phyloP scores from a whole-genome alignment of 2,329 filamentous ascomycete species.

The Ceratocystis lukuohia region DNA sequence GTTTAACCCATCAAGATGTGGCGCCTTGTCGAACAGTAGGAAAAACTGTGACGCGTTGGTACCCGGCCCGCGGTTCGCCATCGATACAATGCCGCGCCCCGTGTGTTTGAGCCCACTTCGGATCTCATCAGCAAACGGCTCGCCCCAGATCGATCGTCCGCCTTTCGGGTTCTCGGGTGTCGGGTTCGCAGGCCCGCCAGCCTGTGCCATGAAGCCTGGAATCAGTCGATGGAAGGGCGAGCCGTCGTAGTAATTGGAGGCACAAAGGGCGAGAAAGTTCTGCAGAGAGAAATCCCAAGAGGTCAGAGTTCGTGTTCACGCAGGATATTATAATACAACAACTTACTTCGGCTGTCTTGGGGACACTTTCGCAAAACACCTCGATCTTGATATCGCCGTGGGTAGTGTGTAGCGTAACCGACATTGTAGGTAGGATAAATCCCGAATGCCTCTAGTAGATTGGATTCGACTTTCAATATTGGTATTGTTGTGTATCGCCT shows the following conservation, averaged over 20 bases:
- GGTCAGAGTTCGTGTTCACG: neutral
- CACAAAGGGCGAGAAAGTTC: constrained; percentile 82
- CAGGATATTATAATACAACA: neutral
- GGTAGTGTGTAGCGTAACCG: constrained; percentile 69
- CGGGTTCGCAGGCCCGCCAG: constrained; percentile 48
- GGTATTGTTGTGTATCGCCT: too few species aligned
- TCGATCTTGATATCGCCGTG: constrained; percentile 88
- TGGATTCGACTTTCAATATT: neutral
- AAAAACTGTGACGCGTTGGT: constrained; percentile 76
- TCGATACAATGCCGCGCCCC: constrained; percentile 55
- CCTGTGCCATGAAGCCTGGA: constrained; percentile 68
- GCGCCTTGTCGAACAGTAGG: constrained; percentile 60
- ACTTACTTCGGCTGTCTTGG: constrained; percentile 72
- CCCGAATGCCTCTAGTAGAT: neutral
- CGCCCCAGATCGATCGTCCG: constrained; percentile 60
- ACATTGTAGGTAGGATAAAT: constrained; percentile 30
- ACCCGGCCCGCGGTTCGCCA: constrained; percentile 64
- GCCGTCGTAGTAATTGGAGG: constrained; percentile 59
- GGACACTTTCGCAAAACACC: constrained; percentile 88
- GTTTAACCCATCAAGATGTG: constrained; percentile 72
- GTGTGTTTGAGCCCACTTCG: constrained; percentile 55
- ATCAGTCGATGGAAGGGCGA: constrained; percentile 73
- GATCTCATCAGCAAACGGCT: constrained; percentile 69
- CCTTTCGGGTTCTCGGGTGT: constrained; percentile 50
- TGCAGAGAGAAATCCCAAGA: constrained; percentile 25